These are phyloP conservation scores for Penicillium daleae DNA, from an alignment of 495 filamentous ascomycete genomes.

Conservation along the genomic window DNA sequence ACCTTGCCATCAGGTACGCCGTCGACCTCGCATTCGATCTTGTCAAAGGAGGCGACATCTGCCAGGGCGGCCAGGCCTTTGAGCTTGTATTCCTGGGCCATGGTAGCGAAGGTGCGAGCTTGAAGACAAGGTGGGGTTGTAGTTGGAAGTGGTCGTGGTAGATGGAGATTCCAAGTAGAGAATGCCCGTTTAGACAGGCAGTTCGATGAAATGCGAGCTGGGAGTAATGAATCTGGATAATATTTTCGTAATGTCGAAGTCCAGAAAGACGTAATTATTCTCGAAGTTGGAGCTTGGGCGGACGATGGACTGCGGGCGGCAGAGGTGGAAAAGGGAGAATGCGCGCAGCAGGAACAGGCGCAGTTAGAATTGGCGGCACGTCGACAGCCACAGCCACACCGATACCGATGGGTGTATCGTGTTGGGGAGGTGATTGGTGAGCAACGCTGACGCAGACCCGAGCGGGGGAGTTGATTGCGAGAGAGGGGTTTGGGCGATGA, in stretches of 20 bases:
- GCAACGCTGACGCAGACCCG: slow-evolving; percentile 5
- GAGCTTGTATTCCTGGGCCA: slow-evolving; percentile 81
- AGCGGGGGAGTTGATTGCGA: slow-evolving; percentile 17
- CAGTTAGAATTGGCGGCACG: slow-evolving; percentile 4
- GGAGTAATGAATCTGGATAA: neutral
- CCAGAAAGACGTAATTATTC: neutral
- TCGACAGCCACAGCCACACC: slow-evolving; percentile 33
- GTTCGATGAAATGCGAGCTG: neutral
- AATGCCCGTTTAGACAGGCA: neutral
- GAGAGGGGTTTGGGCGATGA: slow-evolving; percentile 36
- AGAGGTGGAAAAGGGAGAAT: slow-evolving; percentile 18
- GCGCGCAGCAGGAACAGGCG: slow-evolving; percentile 29
- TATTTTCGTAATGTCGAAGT: neutral
- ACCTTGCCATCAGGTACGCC: slow-evolving; percentile 85
- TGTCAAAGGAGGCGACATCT: slow-evolving; percentile 75
- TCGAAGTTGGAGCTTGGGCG: neutral
- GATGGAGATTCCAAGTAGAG: neutral
- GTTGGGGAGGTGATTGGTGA: slow-evolving; percentile 10
- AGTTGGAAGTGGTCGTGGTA: neutral
- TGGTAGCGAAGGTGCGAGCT: slow-evolving; percentile 32
- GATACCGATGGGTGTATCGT: neutral
- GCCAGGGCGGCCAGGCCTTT: slow-evolving; percentile 72
- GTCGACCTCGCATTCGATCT: slow-evolving; percentile 87
- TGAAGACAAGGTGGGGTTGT: neutral
- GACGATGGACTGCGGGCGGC: neutral